Base-by-base conservation (phyloP, 129 eudicot species). In the Tagetes patula region DNA sequence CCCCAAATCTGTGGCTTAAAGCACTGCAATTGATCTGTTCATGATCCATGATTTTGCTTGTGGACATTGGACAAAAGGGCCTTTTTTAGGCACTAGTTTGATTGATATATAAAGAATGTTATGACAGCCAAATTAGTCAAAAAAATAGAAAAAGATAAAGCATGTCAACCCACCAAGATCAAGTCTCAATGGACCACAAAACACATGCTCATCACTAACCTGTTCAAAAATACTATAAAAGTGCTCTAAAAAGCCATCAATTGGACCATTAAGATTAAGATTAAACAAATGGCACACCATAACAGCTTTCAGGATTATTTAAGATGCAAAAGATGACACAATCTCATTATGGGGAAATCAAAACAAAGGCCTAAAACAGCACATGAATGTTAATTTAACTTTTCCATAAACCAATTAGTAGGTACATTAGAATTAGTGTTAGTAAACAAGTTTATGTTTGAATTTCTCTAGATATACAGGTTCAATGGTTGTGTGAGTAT, bases 161-260 rank as follows among this genome's bases (percentile, higher is more conserved):
- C 74, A 79, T 72, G 82, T 79, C 82, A 72, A 79, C 74, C 43
- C 67, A 61, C 67, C 78, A n/a, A 78, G 68, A 78, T 65, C 69
- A 56, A 45, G 58, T 36, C 72, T 71, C 82, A 78, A 71, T 71
- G 82, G 82, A 79, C 78, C 78, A 77, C 36, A 48, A 75, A 78
- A 72, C 77, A 59, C 67, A 36, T 61, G 79, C 73, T 58, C 45
- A 70, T 27, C 76, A 75, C 73, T 68, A 66, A 75, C 66, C 73
- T 48, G 37, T 30, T 1, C 11, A 3, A 11, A 33, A 32, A 74
- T 34, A 10, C 61, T 62, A 67, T 41, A 13, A 39, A 76, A 76
- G 7, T 32, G 58, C 32, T 63, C 45, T 43, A 60, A 37, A 77
- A 70, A 69, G 33, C 59, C 33, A 69, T 67, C 39, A 62, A 37